phyloP scores from a whole-genome alignment of 1,284 basidiomycete genomes.

The Pseudozyma sp. region DNA sequence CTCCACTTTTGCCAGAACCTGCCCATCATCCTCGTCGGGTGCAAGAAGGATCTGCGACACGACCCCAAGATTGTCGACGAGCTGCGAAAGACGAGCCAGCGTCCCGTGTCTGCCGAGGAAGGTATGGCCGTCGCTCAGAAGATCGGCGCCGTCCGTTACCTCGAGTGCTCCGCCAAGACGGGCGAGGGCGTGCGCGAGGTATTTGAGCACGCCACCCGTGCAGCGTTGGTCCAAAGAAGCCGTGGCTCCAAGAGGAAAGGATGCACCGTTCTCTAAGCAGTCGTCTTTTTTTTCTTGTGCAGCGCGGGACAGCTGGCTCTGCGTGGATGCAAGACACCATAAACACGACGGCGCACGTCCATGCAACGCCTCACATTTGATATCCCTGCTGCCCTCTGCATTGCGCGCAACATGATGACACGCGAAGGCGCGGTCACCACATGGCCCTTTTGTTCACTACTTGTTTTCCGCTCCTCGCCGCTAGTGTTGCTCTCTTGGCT shows the following conservation, averaged over 20 bases:
- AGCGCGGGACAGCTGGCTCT: neutral
- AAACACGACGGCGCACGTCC: neutral
- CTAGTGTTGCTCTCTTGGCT: neutral
- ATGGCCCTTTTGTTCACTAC: neutral
- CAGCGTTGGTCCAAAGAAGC: slow-evolving; percentile 75
- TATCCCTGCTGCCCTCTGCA: neutral
- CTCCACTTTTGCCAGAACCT: slow-evolving; percentile 89
- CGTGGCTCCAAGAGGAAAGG: slow-evolving; percentile 70
- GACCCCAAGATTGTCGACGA: slow-evolving; percentile 69
- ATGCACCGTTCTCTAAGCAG: slow-evolving; percentile 74
- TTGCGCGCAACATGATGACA: neutral
- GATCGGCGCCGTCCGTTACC: slow-evolving; percentile 87
- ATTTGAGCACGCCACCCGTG: slow-evolving; percentile 87
- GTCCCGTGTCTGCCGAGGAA: slow-evolving; percentile 67
- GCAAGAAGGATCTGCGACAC: slow-evolving; percentile 76
- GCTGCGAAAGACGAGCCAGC: slow-evolving; percentile 68
- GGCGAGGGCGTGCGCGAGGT: slow-evolving; percentile 91
- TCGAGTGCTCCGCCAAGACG: slow-evolving; percentile 89
- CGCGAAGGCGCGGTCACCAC: neutral
- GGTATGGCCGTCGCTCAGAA: slow-evolving; percentile 87
- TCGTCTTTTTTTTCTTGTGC: neutral
- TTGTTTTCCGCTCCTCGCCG: no score
- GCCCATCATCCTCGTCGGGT: slow-evolving; percentile 89
- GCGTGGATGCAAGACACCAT: neutral
- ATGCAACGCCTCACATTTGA: neutral